Evolutionary conservation across 257 asterid species (phyloP), one percentile per base, ranked within the genome.

Genomic region (Primulina huaijiensis): DNA sequence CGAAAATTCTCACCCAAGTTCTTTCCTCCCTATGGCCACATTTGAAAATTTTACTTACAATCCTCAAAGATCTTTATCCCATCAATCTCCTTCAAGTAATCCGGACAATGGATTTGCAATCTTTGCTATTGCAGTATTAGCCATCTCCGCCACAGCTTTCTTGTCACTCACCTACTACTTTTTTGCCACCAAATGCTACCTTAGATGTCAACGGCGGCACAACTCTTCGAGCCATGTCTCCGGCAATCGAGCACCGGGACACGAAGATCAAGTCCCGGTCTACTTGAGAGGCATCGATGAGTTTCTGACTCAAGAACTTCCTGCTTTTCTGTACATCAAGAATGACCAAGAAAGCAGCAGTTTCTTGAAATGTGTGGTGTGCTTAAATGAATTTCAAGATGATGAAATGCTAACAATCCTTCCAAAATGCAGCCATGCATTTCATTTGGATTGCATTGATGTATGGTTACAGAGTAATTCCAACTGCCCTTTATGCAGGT

Each of bases 371-470:
- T 82, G 84, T 66, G 84, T 72, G 61, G 87, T 82, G 17, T 82
- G 87, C 52, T 77, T 82, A 71, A 75, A 65, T 27, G 84, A 79
- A 69, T 82, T 82, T 66, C 83, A 74, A 60, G 84, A 77, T n/a
- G 72, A 72, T 40, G 82, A 82, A 52, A 71, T 74, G 81, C 72
- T 82, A 2, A 76, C 77, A 43, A 62, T 79, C 69, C 79, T 82
- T 11, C 87, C 87, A 0, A 79, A 69, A 61, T 82, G 87, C 64
- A 69, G 68, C 25, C 84, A 82, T 62, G 79, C 82, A 7, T 82
- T 82, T 31, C 87, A 79, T 33, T 19, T 76, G 0, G 84, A 82
- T 17, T 82, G 87, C 65, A 79, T 82, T 35, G 87, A 82, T 29
- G 60, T 82, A 6, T 82, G 87, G 87, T 66, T 82, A 7, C 84